phyloP scores from a whole-genome alignment of 768 basidiomycete species.

The Leccinum obscurum region DNA sequence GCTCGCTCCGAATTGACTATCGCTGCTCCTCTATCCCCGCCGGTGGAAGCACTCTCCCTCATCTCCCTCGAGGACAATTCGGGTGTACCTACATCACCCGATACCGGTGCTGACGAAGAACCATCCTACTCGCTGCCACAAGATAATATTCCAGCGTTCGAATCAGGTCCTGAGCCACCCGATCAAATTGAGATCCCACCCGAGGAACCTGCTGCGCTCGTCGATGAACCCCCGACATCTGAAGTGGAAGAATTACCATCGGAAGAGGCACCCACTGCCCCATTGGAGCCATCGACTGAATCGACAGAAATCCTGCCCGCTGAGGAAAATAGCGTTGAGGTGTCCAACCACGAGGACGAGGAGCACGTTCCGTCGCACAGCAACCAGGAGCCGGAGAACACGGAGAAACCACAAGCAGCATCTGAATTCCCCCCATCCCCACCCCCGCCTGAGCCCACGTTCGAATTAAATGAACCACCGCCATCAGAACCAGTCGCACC shows the following conservation, averaged over 20 bases:
- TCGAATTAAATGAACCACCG: slow-evolving; percentile 33
- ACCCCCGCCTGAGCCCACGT: slow-evolving; percentile 6
- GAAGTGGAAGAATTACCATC: slow-evolving; percentile 6
- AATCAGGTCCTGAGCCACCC: slow-evolving; percentile 15
- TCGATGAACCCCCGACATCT: slow-evolving; percentile 3
- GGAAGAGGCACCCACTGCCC: slow-evolving; percentile 10
- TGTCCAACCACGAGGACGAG: slow-evolving; percentile 10
- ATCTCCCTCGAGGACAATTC: slow-evolving; percentile 26
- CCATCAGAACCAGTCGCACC: slow-evolving; percentile 34
- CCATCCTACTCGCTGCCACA: slow-evolving; percentile 3
- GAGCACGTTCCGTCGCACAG: neutral
- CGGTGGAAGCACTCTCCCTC: slow-evolving; percentile 28
- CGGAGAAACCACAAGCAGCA: slow-evolving; percentile 8
- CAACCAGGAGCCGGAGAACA: neutral
- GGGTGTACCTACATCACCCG: neutral
- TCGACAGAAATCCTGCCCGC: slow-evolving; percentile 1
- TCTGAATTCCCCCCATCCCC: slow-evolving; percentile 2
- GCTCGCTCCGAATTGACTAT: slow-evolving; percentile 21
- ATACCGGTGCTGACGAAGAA: neutral
- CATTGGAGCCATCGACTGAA: slow-evolving; percentile 8
- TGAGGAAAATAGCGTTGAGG: slow-evolving; percentile 5
- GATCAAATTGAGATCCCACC: neutral
- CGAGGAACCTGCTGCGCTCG: neutral
- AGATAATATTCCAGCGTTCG: slow-evolving; percentile 3
- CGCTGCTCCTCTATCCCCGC: slow-evolving; percentile 26